Base-by-base conservation (phyloP, 108 stramenopile genomes). In the Schizochytrium sp. region DNA sequence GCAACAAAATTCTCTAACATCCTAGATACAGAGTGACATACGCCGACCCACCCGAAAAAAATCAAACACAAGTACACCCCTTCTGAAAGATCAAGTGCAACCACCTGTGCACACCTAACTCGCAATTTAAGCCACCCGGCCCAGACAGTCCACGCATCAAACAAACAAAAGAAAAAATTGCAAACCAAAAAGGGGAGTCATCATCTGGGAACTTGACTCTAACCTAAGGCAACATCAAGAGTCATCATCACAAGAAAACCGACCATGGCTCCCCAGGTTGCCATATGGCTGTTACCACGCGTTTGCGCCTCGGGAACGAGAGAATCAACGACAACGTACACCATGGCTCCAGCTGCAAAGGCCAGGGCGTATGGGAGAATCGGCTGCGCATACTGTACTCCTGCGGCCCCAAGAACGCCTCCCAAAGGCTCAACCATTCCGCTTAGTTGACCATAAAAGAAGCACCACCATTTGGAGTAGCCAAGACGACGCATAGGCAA, bases 331-430 rank as follows among this genome's bases (percentile, higher is more conserved):
- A 90, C 87, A 15, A 90, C 89, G 61, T 76, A 90, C 45, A 90
- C 49, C 89, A 90, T 90, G 4, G 89, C 89, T 40, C 72, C 89
- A 3, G 87, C 72, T 57, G 89, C 89, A 83, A 90, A 90, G 47
- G 87, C 89, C 3, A 90, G 87, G 12, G 89, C 89, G 58, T 87
- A 90, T 4, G 89, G 89, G 40, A 90, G 87, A 12, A 45, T n/a
- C 2, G 72, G 72, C 57, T 87, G 45, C 3, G 72, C 89, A 8
- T 49, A 12, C 4, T 40, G 47, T 17, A 90, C 89, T 13, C 17
- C 73, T 4, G 83, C 76, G 4, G 89, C 89, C 44, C 89, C 89
- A 5, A 88, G 50, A 4, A 90, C 3, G 10, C 89, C 89, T 3
- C 72, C 83, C 40, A 90, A n/a, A 4, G 89, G 89, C 55, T 90